Evolutionary conservation across 305 asterid species (phyloP), one percentile per base, ranked within the genome.

Genomic region (Fraxinus albicans): DNA sequence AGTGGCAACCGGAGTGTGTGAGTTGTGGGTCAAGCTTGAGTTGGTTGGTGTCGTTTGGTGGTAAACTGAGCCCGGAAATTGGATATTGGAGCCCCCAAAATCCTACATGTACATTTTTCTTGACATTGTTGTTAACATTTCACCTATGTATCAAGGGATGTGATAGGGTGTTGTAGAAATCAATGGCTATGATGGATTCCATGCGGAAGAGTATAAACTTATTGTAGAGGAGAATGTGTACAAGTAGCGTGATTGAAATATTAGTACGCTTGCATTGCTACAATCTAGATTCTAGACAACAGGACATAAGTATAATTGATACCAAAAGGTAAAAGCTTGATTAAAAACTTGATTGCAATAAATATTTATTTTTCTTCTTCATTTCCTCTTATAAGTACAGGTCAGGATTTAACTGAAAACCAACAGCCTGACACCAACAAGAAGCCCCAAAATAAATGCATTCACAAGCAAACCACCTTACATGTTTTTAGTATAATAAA

Each of bases 391-490:
- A 47, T 53, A 84, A 65, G 60, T 84, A 80, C 80, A 67, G 34
- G 86, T 76, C 89, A 88, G 88, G 91, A 84, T 82, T 82, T 82
- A 83, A 91, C 89, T 69, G 77, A 85, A 91, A 89, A 87, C 86
- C 90, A 85, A 86, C 58, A 70, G 79, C 91, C 92, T 76, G 89
- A 91, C 88, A 25, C 44, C 75, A 73, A 63, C 75, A 76, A 79
- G 85, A 81, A 88, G 84, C 67, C 82, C 80, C 77, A 86, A 84
- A 74, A 75, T 23, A 47, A 83, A 76, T 77, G 53, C 83, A 84
- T 80, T 72, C 55, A 84, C 83, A 83, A 84, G 69, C 60, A 73
- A 76, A 79, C 82, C 81, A 84, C 82, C 80, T 63, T 36, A 34
- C 73, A 67, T 79, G 70, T 80, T 84, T 80, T 85, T 74, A 86